Evolutionary conservation across 805 yeast genomes (phyloP).

Genomic region (Candida bentonensis): DNA sequence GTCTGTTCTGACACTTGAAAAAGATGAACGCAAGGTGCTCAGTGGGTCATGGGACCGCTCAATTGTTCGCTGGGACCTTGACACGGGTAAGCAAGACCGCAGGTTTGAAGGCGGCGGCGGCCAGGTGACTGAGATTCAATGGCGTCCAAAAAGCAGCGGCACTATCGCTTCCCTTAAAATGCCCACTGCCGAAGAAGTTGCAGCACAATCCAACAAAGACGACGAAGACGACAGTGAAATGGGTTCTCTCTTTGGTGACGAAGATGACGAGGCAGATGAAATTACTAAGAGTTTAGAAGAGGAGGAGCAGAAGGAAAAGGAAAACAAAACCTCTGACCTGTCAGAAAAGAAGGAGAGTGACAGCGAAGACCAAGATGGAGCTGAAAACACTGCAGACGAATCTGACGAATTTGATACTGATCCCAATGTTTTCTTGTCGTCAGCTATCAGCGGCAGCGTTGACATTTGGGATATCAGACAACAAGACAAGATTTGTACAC

Average conservation of each 20-base stretch:
- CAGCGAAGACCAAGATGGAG: constrained; percentile 7
- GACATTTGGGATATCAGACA: constrained; percentile 72
- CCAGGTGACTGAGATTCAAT: constrained; percentile 64
- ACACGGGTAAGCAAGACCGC: constrained; percentile 44
- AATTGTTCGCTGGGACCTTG: constrained; percentile 72
- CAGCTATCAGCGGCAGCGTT: constrained; percentile 71
- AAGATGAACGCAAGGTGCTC: constrained; percentile 46
- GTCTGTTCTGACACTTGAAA: constrained; percentile 51
- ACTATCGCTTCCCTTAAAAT: constrained; percentile 7
- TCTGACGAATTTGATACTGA: not conserved
- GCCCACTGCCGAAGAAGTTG: constrained; percentile 12
- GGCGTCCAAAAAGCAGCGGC: constrained; percentile 25
- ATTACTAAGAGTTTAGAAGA: constrained; percentile 29
- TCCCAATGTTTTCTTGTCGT: constrained; percentile 45
- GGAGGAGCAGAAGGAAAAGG: constrained; percentile 18
- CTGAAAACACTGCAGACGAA: constrained; percentile 1
- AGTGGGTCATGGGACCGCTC: constrained; percentile 88
- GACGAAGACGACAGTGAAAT: constrained; percentile 18
- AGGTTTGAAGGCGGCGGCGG: constrained; percentile 49
- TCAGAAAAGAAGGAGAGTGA: constrained; percentile 1
- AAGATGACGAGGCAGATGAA: constrained; percentile 29
- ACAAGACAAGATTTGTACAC: constrained; percentile 27
- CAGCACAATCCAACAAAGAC: constrained; percentile 6
- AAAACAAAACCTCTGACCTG: no score
- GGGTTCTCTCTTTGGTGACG: constrained; percentile 48